Base-by-base conservation (phyloP, 345 rosid species). In the Citrus australasica region DNA sequence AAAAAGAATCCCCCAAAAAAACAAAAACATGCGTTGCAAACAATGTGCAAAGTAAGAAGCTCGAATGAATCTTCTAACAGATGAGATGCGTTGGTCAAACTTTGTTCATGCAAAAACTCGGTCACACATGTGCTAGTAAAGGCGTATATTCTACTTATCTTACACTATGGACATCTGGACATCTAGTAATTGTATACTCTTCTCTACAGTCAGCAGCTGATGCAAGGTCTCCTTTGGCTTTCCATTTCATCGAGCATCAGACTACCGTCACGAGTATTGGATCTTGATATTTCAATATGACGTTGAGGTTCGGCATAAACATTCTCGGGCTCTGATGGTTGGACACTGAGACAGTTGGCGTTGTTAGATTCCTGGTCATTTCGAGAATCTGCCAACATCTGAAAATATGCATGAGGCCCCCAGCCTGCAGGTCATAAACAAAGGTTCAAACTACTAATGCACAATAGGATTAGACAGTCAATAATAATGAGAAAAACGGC, bases 361-460 rank as follows among this genome's bases (percentile, higher is more conserved):
- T 77, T 83, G 55, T 32, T 53, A n/a, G 85, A 38, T 72, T 80
- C 92, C 70, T 56, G 78, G 7, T 74, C 86, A 66, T 84, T 86
- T 66, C 69, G 82, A 21, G 97, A 86, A 51, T 91, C 96, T 7
- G 92, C 89, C 79, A 95, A 76, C 99, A 92, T 88, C 90, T 87
- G 93, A 75, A 93, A 92, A 81, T 92, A 95, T 2, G 99, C 98
- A 83, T 90, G 96, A 77, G 99, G 97, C 33, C 98, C 99, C 99
- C 99, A 95, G 48, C 99, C 98, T 95, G 86, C 83, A 70, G 38
- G 28, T 42, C n/a, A 27, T 4, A n/a, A 55, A n/a, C 6, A 24
- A 7, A 5, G 30, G 7, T 59, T 72, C 53, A 60, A 70, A 64
- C 73, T 46, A 25, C 42, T 38, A 21, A 38, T 55, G 21, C 59